Evolutionary conservation across 371 early-diverging fungal genomes (phyloP).

Genomic region (Syncephalis plumigaleata): DNA sequence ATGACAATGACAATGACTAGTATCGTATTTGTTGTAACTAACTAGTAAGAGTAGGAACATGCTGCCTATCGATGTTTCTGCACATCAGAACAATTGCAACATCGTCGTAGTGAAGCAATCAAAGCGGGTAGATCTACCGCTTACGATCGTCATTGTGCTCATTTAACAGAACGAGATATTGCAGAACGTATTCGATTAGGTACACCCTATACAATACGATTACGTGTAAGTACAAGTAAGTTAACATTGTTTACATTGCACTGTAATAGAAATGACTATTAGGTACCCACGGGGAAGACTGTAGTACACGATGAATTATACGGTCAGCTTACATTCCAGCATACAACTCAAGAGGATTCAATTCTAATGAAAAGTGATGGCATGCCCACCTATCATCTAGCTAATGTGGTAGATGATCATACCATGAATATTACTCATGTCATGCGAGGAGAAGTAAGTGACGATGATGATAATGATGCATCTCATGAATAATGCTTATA

Average conservation of each 20-base stretch:
- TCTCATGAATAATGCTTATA: too few relatives aligned
- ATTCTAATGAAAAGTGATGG: constrained; percentile 87
- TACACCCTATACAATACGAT: constrained; percentile 47
- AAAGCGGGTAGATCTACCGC: constrained; percentile 36
- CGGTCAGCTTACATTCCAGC: constrained; percentile 47
- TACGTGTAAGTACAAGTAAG: constrained; percentile 29
- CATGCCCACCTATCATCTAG: constrained; percentile 86
- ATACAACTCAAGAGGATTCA: constrained; percentile 67
- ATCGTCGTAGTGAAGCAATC: constrained; percentile 30
- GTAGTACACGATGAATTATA: constrained; percentile 57
- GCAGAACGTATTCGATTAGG: constrained; percentile 28
- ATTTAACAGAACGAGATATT: constrained; percentile 38
- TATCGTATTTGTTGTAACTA: not conserved
- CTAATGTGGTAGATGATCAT: constrained; percentile 90
- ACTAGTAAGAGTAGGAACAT: constrained; percentile 23
- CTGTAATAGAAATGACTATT: too few relatives aligned
- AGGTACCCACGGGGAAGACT: constrained; percentile 42
- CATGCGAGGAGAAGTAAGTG: constrained; percentile 64
- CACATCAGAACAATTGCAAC: constrained; percentile 44
- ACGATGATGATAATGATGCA: too few relatives aligned
- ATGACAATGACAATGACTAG: not conserved
- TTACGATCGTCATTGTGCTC: constrained; percentile 72
- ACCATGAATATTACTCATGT: constrained; percentile 84
- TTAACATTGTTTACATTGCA: too few relatives aligned
- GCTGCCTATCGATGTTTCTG: constrained; percentile 87